Conservation (phyloP, 805 yeast genomes). For the Hanseniaspora pseudoguilliermondii region DNA sequence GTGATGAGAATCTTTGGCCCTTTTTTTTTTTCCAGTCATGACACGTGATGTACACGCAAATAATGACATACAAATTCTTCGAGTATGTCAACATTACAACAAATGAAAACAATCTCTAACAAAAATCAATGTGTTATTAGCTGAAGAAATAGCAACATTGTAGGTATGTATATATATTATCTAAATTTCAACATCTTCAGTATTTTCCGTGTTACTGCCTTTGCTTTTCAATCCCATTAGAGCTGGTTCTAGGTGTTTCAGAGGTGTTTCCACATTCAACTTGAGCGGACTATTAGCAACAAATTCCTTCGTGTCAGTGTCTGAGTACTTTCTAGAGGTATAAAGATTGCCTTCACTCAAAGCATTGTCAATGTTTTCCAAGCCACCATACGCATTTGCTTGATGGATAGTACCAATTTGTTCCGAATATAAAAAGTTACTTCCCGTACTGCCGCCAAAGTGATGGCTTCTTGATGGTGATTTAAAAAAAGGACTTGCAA, state of each 20-base stretch:
- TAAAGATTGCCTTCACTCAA: neutral
- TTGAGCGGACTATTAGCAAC: neutral
- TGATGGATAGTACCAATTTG: neutral
- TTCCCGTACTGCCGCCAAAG: neutral
- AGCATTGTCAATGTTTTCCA: neutral
- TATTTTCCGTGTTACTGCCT: neutral
- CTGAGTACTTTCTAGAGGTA: neutral
- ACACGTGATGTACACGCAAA: too few relatives aligned
- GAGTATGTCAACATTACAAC: too few relatives aligned
- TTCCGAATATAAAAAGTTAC: slow-evolving; percentile 1
- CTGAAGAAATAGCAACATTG: neutral
- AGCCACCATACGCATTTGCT: too few relatives aligned
- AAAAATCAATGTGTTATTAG: too few relatives aligned
- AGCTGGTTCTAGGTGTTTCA: slow-evolving; percentile 8
- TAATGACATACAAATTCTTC: too few relatives aligned
- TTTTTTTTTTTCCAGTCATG: too few relatives aligned
- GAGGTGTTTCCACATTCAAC: neutral
- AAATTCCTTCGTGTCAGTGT: neutral
- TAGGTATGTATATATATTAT: neutral
- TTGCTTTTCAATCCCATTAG: slow-evolving; percentile 2
- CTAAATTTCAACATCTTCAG: neutral
- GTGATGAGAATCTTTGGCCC: neutral
- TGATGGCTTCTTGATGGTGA: slow-evolving; percentile 7
- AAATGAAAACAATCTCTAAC: too few relatives aligned
- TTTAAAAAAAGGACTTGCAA: slow-evolving; percentile 12